Conservation (phyloP, 495 filamentous ascomycete species). For the Annulohypoxylon nitens region DNA sequence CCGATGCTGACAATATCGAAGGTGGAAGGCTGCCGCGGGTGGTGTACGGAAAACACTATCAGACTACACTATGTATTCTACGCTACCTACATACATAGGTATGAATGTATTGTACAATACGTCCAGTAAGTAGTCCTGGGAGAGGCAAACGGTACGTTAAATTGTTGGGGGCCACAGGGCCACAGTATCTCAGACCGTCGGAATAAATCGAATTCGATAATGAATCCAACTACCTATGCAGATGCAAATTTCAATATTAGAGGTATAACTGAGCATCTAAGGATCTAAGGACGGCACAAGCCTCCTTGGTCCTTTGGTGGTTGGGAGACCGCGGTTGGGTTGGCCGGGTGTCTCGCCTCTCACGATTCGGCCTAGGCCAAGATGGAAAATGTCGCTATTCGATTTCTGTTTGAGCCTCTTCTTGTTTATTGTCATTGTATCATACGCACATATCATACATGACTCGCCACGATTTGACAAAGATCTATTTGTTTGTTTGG, state of each 20-base stretch:
- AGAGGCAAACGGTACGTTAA: slow-evolving; percentile 18
- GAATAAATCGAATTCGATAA: slow-evolving; percentile 30
- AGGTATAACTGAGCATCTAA: slow-evolving; percentile 27
- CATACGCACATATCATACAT: neutral
- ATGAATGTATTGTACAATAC: too few species aligned
- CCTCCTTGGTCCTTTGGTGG: neutral
- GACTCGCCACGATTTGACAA: slow-evolving; percentile 25
- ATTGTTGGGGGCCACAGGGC: slow-evolving; percentile 1
- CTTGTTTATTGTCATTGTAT: slow-evolving; percentile 25
- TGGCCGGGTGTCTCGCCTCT: slow-evolving; percentile 21
- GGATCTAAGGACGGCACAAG: slow-evolving; percentile 22
- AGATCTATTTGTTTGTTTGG: slow-evolving; percentile 46
- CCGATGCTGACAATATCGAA: slow-evolving; percentile 21
- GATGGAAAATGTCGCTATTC: slow-evolving; percentile 8
- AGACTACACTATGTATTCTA: too few species aligned
- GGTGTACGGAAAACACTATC: slow-evolving; percentile 24
- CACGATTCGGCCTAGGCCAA: neutral
- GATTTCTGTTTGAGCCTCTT: slow-evolving; percentile 30
- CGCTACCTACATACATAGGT: too few species aligned
- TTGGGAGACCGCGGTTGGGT: neutral
- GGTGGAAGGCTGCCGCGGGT: slow-evolving; percentile 17
- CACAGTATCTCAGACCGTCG: slow-evolving; percentile 28
- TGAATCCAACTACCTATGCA: slow-evolving; percentile 38
- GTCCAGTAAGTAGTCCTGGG: too few species aligned
- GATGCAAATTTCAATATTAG: slow-evolving; percentile 38